Conservation (phyloP, 345 rosid species). For the Eucalyptus curtisii region DNA sequence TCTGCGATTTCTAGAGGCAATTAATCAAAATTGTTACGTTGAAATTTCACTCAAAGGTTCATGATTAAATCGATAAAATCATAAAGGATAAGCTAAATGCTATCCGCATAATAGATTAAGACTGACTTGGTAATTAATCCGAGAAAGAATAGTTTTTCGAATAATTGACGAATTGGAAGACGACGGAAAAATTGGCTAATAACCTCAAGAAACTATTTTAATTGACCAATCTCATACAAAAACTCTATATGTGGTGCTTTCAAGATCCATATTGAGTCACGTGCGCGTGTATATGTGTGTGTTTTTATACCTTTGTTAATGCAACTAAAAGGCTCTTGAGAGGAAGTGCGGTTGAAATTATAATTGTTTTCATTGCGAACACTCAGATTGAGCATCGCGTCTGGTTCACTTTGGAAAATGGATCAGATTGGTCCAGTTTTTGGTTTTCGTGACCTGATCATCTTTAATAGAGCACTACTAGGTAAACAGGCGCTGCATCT, state of each 20-base stretch:
- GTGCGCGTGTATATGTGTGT: not conserved
- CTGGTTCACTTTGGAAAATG: rapidly evolving
- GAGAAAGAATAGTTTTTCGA: not conserved
- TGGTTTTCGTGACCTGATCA: no score
- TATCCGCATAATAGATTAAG: not conserved
- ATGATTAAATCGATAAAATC: not conserved
- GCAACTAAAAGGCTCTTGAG: not conserved
- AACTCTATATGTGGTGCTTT: not conserved
- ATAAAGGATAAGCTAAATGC: not conserved
- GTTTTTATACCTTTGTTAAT: not conserved
- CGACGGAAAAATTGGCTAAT: not conserved
- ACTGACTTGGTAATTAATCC: not conserved
- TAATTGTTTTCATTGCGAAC: not conserved
- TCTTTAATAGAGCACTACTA: no score
- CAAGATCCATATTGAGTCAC: not conserved
- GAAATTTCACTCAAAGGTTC: not conserved
- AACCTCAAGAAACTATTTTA: not conserved
- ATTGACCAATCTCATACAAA: not conserved
- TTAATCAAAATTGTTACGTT: not conserved
- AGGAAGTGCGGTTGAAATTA: not conserved
- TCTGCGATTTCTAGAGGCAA: rapidly evolving
- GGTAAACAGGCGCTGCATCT: no score
- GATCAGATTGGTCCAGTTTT: rapidly evolving
- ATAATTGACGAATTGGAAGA: not conserved
- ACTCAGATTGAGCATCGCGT: rapidly evolving